These are phyloP conservation scores for Fusarium armeniacum DNA, from an alignment of 2,329 filamentous ascomycete species.

Conservation along the genomic window DNA sequence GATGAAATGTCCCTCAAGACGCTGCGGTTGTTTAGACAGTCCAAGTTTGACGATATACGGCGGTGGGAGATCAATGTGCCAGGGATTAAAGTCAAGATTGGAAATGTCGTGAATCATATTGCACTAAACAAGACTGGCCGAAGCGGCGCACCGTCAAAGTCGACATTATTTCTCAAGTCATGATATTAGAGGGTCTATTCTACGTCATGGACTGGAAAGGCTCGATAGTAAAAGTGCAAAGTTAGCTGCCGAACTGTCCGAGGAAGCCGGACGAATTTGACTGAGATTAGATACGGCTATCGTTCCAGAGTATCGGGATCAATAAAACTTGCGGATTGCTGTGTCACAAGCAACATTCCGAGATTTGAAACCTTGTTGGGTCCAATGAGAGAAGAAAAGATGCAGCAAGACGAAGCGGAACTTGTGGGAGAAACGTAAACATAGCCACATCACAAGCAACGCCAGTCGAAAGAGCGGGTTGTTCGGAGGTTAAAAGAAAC, in stretches of 20 bases:
- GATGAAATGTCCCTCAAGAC: slow-evolving; percentile 54
- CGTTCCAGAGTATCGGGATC: slow-evolving; percentile 27
- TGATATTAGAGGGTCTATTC: slow-evolving; percentile 10
- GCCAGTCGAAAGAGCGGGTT: slow-evolving; percentile 16
- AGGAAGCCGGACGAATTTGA: not conserved
- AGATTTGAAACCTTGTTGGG: not conserved
- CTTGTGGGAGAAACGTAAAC: slow-evolving; percentile 8
- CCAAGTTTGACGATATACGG: slow-evolving; percentile 52
- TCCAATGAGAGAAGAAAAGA: not conserved
- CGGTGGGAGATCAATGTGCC: slow-evolving; percentile 67
- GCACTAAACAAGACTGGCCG: slow-evolving; percentile 49
- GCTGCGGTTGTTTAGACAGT: slow-evolving; percentile 44
- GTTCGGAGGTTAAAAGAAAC: slow-evolving; percentile 9
- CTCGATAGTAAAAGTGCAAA: not conserved
- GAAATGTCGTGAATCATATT: slow-evolving; percentile 74
- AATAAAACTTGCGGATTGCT: slow-evolving; percentile 21
- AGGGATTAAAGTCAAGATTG: slow-evolving; percentile 80
- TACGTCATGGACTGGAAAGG: slow-evolving; percentile 8
- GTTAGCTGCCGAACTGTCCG: not conserved
- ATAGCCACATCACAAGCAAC: slow-evolving; percentile 13
- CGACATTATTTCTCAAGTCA: slow-evolving; percentile 33
- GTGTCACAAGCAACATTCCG: slow-evolving; percentile 8
- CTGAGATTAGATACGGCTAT: slow-evolving; percentile 10
- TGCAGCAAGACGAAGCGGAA: slow-evolving; percentile 1
- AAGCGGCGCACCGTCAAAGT: slow-evolving; percentile 1